These are phyloP conservation scores for Annulohypoxylon bovei DNA, from an alignment of 495 filamentous ascomycete genomes.

Conservation along the genomic window DNA sequence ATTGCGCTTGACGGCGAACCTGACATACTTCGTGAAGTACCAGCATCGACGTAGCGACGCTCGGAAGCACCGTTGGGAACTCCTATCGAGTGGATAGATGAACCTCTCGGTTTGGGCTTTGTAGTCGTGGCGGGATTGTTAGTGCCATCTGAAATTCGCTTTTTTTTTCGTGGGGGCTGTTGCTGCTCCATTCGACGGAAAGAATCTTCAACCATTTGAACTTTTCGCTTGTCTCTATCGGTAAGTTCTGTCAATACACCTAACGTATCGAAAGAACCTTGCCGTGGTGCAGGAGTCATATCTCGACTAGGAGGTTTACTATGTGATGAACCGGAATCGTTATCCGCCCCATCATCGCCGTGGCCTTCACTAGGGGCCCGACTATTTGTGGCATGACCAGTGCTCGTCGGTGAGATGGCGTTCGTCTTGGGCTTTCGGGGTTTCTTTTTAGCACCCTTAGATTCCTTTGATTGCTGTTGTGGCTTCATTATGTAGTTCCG, in stretches of 20 bases:
- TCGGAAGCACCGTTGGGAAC: constrained; percentile 47
- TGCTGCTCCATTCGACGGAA: constrained; percentile 74
- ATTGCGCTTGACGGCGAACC: constrained; percentile 56
- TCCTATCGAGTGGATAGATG: constrained; percentile 48
- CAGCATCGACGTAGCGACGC: constrained; percentile 60
- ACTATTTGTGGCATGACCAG: constrained; percentile 76
- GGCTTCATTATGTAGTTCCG: constrained; percentile 66
- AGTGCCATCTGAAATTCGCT: constrained; percentile 68
- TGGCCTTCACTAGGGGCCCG: constrained; percentile 79
- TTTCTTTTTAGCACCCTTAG: constrained; percentile 69
- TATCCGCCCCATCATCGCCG: constrained; percentile 62
- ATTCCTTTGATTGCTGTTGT: constrained; percentile 49
- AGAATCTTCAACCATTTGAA: constrained; percentile 82
- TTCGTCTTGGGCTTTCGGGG: constrained; percentile 64
- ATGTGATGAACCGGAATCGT: constrained; percentile 76
- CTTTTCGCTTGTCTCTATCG: constrained; percentile 86
- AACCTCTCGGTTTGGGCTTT: constrained; percentile 51
- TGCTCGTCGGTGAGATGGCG: constrained; percentile 72
- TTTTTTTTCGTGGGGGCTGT: constrained; percentile 67
- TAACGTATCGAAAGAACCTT: constrained; percentile 60
- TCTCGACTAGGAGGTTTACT: constrained; percentile 85
- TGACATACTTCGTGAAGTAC: constrained; percentile 59
- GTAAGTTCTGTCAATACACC: constrained; percentile 73
- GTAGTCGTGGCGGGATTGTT: constrained; percentile 40
- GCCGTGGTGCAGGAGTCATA: constrained; percentile 71